Evolutionary conservation across 176 grass and related monocot genomes (phyloP).

Genomic region (Bolboschoenus planiculmis): DNA sequence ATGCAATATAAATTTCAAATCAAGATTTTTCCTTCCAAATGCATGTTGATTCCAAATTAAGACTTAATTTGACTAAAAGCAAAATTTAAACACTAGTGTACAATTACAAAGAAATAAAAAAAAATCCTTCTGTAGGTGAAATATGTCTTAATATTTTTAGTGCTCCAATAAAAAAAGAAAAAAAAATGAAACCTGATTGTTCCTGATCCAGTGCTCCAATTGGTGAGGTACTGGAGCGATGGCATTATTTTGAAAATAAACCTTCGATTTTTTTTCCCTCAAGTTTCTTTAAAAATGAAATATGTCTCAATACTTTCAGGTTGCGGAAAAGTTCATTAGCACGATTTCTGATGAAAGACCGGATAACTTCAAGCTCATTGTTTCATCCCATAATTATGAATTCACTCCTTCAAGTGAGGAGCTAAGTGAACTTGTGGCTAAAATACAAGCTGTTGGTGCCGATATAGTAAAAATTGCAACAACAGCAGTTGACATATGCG

Average conservation of each 20-base stretch:
- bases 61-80: background rate
- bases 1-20: background rate
- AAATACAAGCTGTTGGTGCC: conserved; percentile 81
- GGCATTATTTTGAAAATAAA: no score
- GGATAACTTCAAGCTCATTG: conserved; percentile 84
- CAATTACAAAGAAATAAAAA: background rate
- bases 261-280: background rate
- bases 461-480: conserved; percentile 98
- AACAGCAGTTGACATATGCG: conserved; percentile 72
- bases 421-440: conserved; percentile 64
- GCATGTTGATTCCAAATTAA: background rate
- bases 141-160: no score
- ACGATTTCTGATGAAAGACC: conserved; percentile 62
- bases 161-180: background rate
- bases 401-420: conserved; percentile 78
- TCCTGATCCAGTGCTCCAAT: background rate
- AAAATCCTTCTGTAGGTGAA: background rate
- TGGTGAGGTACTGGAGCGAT: background rate
- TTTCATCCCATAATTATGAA: conserved; percentile 97
- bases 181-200: background rate
- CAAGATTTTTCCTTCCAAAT: background rate
- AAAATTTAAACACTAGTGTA: background rate
- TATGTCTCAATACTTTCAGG: conserved; percentile 38
- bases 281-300: conserved; percentile 4
- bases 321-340: conserved; percentile 68